phyloP scores from a whole-genome alignment of 208 protist species.

The Trypanosoma brucei region DNA sequence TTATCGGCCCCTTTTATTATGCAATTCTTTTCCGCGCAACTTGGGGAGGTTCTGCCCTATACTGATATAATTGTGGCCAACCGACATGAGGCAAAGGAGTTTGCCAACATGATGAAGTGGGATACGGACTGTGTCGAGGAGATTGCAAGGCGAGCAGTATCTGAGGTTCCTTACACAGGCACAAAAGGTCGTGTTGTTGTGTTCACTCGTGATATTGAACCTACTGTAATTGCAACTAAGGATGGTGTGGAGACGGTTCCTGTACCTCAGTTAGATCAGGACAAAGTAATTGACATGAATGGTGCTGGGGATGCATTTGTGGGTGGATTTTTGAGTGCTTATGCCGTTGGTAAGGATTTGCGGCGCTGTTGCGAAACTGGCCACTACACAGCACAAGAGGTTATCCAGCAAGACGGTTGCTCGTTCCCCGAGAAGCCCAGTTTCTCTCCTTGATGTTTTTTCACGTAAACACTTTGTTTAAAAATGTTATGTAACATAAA shows the following conservation, averaged over 20 bases:
- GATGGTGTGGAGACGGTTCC: constrained; percentile 35
- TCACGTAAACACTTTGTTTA: too few relatives aligned
- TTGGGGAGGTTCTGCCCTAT: constrained; percentile 89
- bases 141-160: constrained; percentile 75
- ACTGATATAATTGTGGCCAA: constrained; percentile 96
- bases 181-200: constrained; percentile 86
- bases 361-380: constrained; percentile 86
- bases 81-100: constrained; percentile 90
- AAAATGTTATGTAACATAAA: too few relatives aligned
- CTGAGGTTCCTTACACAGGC: constrained; percentile 83
- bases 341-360: constrained; percentile 51
- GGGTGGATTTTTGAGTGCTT: constrained; percentile 94
- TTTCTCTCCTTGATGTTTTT: constrained; percentile 26
- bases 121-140: constrained; percentile 63
- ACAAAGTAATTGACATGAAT: constrained; percentile 97
- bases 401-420: constrained; percentile 94
- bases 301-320: constrained; percentile 98
- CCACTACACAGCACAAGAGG: constrained; percentile 82
- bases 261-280: constrained; percentile 61
- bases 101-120: constrained; percentile 78
- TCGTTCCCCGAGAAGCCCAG: constrained; percentile 84
- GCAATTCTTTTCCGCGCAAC: constrained; percentile 92
- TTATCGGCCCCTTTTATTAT: constrained; percentile 96
- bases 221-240: constrained; percentile 81
- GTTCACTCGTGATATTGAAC: constrained; percentile 92